Evolutionary conservation across 495 filamentous ascomycete species (phyloP).

Genomic region (Hypomontagnella submonticulosa): DNA sequence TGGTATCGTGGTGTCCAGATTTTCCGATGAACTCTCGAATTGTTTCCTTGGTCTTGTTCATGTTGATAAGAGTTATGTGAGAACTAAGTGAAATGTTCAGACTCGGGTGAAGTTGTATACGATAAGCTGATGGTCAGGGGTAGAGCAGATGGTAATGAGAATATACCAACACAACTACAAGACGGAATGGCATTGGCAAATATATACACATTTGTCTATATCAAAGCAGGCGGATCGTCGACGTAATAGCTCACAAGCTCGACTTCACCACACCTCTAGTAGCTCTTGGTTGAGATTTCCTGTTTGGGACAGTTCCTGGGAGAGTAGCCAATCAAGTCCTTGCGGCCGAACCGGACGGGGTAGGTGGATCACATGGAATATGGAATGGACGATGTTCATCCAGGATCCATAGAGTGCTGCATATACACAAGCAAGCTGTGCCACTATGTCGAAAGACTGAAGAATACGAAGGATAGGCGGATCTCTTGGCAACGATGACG

Average conservation of each 20-base stretch:
- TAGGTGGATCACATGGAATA: slow-evolving; percentile 1
- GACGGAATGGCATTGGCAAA: background rate
- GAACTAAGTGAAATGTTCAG: slow-evolving; percentile 25
- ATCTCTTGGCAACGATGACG: too few relatives aligned
- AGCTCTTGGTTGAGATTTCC: slow-evolving; percentile 2
- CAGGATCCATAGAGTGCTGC: background rate
- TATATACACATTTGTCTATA: slow-evolving; percentile 19
- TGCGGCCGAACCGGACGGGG: background rate
- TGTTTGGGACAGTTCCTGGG: slow-evolving; percentile 1
- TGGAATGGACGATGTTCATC: slow-evolving; percentile 23
- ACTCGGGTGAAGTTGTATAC: too few relatives aligned
- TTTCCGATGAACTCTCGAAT: slow-evolving; percentile 65
- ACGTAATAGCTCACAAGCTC: slow-evolving; percentile 25
- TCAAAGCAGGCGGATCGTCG: slow-evolving; percentile 22
- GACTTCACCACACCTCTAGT: background rate
- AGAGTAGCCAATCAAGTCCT: slow-evolving; percentile 16
- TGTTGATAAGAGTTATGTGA: slow-evolving; percentile 42
- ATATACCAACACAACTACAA: too few relatives aligned
- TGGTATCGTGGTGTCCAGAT: slow-evolving; percentile 69
- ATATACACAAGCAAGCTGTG: background rate
- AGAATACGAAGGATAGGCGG: background rate
- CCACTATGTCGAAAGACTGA: slow-evolving; percentile 2
- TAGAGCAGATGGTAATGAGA: too few relatives aligned
- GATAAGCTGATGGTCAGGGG: too few relatives aligned
- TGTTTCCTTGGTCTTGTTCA: slow-evolving; percentile 67